These are phyloP conservation scores for Stereum hirsutum DNA, from an alignment of 1,284 basidiomycete genomes.

Conservation along the genomic window DNA sequence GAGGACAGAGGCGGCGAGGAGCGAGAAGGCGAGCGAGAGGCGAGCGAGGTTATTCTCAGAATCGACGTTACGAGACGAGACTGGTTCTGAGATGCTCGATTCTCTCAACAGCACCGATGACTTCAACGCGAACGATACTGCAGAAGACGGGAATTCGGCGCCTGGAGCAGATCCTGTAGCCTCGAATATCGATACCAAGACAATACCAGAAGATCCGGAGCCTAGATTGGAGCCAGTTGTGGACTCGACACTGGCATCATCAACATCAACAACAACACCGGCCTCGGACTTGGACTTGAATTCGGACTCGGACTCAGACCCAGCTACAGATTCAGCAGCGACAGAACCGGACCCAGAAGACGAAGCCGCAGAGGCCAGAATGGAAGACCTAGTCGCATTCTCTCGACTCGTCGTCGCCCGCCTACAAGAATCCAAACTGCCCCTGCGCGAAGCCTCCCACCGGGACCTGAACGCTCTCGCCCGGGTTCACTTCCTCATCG, in stretches of 20 bases:
- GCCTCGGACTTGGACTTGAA: constrained; percentile 6
- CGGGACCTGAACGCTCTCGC: constrained; percentile 48
- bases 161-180: not conserved
- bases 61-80: not conserved
- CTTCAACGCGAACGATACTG: not conserved
- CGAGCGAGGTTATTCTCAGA: not conserved
- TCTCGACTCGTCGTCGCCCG: constrained; percentile 33
- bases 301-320: not conserved
- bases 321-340: constrained; percentile 10
- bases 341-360: constrained; percentile 18
- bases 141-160: not conserved
- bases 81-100: not conserved
- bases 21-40: not conserved
- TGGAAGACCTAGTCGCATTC: constrained; percentile 30
- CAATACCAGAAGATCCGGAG: not conserved
- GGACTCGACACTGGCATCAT: no score
- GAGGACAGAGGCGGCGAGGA: constrained; percentile 12
- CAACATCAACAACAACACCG: no score
- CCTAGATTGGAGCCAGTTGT: no score
- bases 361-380: constrained; percentile 9
- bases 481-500: constrained; percentile 50
- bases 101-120: no score
- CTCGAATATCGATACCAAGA: not conserved
- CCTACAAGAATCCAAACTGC: constrained; percentile 32
- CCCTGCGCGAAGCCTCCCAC: constrained; percentile 39